A percentile compares a stretch with the other conserved stretches of the same genome.
phyloP scores from a whole-genome alignment of 2,329 filamentous ascomycete genomes.

The Parascedosporium putredinis region DNA sequence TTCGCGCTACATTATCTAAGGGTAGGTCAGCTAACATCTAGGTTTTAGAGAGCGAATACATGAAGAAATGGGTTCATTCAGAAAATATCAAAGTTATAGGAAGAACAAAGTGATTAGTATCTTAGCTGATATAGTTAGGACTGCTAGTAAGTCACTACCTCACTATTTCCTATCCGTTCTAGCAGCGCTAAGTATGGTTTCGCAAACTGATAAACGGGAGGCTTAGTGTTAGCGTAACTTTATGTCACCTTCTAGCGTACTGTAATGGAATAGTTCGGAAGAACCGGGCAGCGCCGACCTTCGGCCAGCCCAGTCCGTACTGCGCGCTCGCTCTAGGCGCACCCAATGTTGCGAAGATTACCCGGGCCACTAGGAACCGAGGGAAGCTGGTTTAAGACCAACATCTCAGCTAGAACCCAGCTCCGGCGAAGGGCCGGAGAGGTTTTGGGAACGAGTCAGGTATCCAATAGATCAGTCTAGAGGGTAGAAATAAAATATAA shows the following conservation, averaged over 20 bases:
- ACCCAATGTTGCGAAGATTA: too few species aligned
- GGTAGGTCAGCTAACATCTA: not conserved
- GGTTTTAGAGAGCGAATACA: not conserved
- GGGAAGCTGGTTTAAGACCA: too few species aligned
- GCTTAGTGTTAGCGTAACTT: not conserved
- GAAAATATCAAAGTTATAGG: not conserved
- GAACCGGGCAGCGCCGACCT: too few species aligned
- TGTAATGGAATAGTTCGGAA: too few species aligned
- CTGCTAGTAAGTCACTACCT: not conserved
- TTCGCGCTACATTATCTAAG: not conserved
- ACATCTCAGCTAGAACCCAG: too few species aligned
- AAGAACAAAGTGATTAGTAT: not conserved
- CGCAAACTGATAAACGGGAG: not conserved
- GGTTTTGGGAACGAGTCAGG: too few species aligned
- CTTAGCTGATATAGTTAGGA: not conserved
- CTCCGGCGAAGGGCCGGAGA: too few species aligned
- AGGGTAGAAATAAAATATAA: too few species aligned
- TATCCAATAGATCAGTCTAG: too few species aligned
- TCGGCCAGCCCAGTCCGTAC: too few species aligned
- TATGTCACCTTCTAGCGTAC: not conserved
- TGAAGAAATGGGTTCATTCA: not conserved
- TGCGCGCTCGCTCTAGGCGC: too few species aligned
- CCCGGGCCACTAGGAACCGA: too few species aligned
- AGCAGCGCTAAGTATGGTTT: not conserved
- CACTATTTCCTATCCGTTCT: not conserved